These are phyloP conservation scores for Leonotis leonurus DNA, from an alignment of 257 asterid genomes.

Conservation along the genomic window DNA sequence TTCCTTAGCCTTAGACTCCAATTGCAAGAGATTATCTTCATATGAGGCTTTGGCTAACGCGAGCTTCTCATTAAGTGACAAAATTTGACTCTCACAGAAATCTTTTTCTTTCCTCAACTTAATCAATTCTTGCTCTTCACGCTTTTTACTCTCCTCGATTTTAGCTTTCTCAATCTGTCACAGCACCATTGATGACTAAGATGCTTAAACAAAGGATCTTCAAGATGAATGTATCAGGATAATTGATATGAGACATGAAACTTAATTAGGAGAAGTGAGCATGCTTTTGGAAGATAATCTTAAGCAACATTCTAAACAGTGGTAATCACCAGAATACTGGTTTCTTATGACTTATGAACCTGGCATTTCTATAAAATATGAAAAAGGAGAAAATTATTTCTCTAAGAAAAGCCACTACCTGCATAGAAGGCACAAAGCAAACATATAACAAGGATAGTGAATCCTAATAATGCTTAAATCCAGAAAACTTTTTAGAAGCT, in stretches of 20 bases:
- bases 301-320: background rate
- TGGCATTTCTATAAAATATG: background rate
- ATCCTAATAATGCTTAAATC: background rate
- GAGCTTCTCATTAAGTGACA: conserved; percentile 51
- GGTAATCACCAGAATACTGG: background rate
- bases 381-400: background rate
- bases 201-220: conserved; percentile 3
- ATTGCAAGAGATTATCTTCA: conserved; percentile 40
- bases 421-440: no score
- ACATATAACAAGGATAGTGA: background rate
- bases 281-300: background rate
- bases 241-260: background rate
- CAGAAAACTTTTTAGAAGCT: background rate
- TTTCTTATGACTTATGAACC: background rate
- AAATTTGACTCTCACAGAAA: conserved; percentile 43
- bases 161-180: conserved; percentile 64
- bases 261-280: background rate
- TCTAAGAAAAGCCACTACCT: background rate
- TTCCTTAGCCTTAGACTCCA: conserved; percentile 54
- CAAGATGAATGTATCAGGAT: background rate
- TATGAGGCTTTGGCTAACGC: conserved; percentile 39
- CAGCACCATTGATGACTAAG: conserved; percentile 11
- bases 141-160: conserved; percentile 63
- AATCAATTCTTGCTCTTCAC: conserved; percentile 43
- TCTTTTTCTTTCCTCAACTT: conserved; percentile 56